These are phyloP conservation scores for Podila epicladia DNA, from an alignment of 192 early-diverging fungal species.

Conservation along the genomic window DNA sequence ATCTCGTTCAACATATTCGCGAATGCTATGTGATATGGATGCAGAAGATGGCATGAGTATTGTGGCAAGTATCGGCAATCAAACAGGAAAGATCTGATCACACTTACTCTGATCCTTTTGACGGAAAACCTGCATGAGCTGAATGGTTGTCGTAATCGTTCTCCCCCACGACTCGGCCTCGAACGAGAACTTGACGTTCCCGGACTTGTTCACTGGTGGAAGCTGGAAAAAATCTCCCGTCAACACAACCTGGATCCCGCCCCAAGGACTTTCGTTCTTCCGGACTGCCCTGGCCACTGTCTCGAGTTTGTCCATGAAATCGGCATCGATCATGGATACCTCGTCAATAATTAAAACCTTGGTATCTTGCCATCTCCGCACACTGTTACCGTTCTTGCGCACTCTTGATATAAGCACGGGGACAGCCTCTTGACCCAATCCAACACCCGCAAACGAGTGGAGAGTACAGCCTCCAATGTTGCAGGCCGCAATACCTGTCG, in stretches of 20 bases:
- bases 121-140: conserved; percentile 84
- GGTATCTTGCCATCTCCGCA: conserved; percentile 66
- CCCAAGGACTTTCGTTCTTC: conserved; percentile 63
- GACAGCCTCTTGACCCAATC: conserved; percentile 58
- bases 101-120: conserved; percentile 76
- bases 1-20: conserved; percentile 88
- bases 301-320: conserved; percentile 79
- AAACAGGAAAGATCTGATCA: neutral
- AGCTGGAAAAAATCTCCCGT: conserved; percentile 89
- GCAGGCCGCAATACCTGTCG: conserved; percentile 85
- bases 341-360: conserved; percentile 82
- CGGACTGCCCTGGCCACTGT: conserved; percentile 64
- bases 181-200: conserved; percentile 68
- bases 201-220: conserved; percentile 70
- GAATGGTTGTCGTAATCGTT: conserved; percentile 62
- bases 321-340: conserved; percentile 82
- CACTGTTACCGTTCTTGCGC: conserved; percentile 24
- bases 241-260: conserved; percentile 75
- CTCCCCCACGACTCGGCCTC: conserved; percentile 67
- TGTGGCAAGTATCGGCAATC: neutral
- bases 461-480: conserved; percentile 80
- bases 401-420: conserved; percentile 37
- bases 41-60: neutral
- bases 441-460: conserved; percentile 78
- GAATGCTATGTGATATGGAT: conserved; percentile 59